These are phyloP conservation scores for Gryganskiella cystojenkinii DNA, from an alignment of 192 early-diverging fungal genomes.

Conservation along the genomic window DNA sequence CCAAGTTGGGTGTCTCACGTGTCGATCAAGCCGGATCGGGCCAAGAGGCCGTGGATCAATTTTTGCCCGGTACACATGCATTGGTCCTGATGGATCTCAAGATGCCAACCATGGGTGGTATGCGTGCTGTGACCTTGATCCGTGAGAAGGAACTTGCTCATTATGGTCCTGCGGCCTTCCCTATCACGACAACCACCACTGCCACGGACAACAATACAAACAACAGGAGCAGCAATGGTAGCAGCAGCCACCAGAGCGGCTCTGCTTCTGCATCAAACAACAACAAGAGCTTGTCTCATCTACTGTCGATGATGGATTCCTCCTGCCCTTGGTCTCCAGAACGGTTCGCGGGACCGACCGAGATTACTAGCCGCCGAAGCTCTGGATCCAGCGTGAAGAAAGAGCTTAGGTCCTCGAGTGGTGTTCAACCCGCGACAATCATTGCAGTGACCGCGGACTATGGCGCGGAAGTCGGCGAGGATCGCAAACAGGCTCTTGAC, in stretches of 20 bases:
- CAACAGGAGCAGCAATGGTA: neutral
- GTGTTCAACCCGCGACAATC: conserved; percentile 21
- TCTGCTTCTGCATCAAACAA: neutral
- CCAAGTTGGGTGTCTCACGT: conserved; percentile 27
- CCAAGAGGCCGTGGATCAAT: conserved; percentile 41
- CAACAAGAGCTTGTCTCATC: neutral
- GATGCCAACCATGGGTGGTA: conserved; percentile 45
- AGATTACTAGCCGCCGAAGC: conserved; percentile 6
- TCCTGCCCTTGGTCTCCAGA: conserved; percentile 36
- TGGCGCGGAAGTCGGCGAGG: conserved; percentile 40
- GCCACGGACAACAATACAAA: neutral
- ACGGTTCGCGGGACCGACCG: conserved; percentile 23
- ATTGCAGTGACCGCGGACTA: conserved; percentile 43
- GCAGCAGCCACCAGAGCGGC: neutral
- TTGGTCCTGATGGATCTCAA: conserved; percentile 50
- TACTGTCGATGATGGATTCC: conserved; percentile 3
- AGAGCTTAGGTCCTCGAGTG: neutral
- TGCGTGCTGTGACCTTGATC: conserved; percentile 32
- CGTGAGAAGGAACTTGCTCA: conserved; percentile 35
- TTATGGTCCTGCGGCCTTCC: conserved; percentile 10
- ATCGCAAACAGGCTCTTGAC: conserved; percentile 31
- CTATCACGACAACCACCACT: neutral
- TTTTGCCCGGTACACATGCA: conserved; percentile 22
- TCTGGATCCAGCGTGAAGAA: conserved; percentile 1
- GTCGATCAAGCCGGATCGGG: conserved; percentile 40